Evolutionary conservation across 2,329 filamentous ascomycete genomes (phyloP).

Genomic region (Hypoxylon sp.): DNA sequence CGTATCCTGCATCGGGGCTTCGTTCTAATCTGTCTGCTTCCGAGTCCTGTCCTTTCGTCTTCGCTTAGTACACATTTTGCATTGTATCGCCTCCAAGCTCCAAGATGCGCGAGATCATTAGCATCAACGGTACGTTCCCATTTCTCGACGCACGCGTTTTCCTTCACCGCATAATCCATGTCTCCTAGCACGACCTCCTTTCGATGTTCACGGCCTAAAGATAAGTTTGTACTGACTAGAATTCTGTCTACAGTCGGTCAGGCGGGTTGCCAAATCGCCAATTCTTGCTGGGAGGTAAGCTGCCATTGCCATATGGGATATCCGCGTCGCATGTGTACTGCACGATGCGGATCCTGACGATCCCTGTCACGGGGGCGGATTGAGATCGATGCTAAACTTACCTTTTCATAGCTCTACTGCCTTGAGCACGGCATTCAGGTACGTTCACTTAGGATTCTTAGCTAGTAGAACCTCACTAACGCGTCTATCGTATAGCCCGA

Average conservation of each 20-base stretch:
- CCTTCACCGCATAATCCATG: slow-evolving; percentile 62
- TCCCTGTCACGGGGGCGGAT: slow-evolving; percentile 47
- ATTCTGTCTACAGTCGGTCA: slow-evolving; percentile 85
- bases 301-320: slow-evolving; percentile 31
- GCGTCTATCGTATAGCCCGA: slow-evolving; percentile 77
- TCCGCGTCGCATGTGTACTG: slow-evolving; percentile 26
- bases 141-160: slow-evolving; percentile 56
- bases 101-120: slow-evolving; percentile 99
- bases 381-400: slow-evolving; percentile 33
- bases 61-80: slow-evolving; percentile 54
- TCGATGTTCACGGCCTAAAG: slow-evolving; percentile 41
- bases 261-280: slow-evolving; percentile 99
- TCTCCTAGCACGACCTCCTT: slow-evolving; percentile 38
- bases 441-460: slow-evolving; percentile 58
- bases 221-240: slow-evolving; percentile 65
- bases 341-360: slow-evolving; percentile 30
- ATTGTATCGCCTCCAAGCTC: slow-evolving; percentile 64
- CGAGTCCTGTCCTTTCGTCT: slow-evolving; percentile 46
- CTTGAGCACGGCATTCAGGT: slow-evolving; percentile 99
- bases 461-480: slow-evolving; percentile 48
- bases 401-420: slow-evolving; percentile 87
- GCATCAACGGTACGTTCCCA: slow-evolving; percentile 88
- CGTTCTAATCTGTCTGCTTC: slow-evolving; percentile 44
- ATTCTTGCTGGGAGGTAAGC: slow-evolving; percentile 99
- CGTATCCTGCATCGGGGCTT: slow-evolving; percentile 32